These are phyloP conservation scores for Chlamydomonas schloesseri DNA, from an alignment of 139 green algal genomes.

Conservation along the genomic window DNA sequence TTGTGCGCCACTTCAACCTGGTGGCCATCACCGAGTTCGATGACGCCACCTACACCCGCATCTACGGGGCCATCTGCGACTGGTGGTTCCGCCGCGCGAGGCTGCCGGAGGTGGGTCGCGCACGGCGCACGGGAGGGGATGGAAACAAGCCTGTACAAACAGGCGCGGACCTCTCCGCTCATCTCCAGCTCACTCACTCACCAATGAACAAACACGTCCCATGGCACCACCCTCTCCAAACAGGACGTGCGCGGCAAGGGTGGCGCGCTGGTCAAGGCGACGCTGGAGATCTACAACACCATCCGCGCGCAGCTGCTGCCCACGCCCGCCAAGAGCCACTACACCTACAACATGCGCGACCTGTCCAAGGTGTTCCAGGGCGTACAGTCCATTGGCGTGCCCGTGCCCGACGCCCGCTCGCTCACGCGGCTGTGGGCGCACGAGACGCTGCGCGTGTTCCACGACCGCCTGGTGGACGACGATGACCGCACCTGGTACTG, in stretches of 20 bases:
- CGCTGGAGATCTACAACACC: conserved; percentile 72
- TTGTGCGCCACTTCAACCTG: conserved; percentile 75
- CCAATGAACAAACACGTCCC: too few species aligned
- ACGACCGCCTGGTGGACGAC: conserved; percentile 79
- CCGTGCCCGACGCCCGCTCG: conserved; percentile 56
- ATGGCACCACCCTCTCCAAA: background rate
- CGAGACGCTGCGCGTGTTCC: conserved; percentile 63
- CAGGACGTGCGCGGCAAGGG: conserved; percentile 54
- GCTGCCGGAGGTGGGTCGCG: conserved; percentile 36
- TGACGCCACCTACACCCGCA: conserved; percentile 70
- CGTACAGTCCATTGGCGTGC: conserved; percentile 52
- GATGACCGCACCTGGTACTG: conserved; percentile 79
- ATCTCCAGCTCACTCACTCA: too few species aligned
- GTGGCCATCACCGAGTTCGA: conserved; percentile 76
- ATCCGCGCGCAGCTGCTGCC: conserved; percentile 72
- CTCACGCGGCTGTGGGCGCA: conserved; percentile 78
- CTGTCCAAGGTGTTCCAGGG: conserved; percentile 76
- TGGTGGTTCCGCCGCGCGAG: conserved; percentile 66
- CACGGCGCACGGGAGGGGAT: too few species aligned
- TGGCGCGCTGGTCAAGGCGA: conserved; percentile 67
- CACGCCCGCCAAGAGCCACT: conserved; percentile 83
- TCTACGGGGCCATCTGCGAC: conserved; percentile 75
- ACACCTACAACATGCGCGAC: conserved; percentile 90
- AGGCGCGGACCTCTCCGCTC: too few species aligned
- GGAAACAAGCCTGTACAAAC: too few species aligned